These are phyloP conservation scores for Coemansia sp. DNA, from an alignment of 192 early-diverging fungal species.

Conservation along the genomic window DNA sequence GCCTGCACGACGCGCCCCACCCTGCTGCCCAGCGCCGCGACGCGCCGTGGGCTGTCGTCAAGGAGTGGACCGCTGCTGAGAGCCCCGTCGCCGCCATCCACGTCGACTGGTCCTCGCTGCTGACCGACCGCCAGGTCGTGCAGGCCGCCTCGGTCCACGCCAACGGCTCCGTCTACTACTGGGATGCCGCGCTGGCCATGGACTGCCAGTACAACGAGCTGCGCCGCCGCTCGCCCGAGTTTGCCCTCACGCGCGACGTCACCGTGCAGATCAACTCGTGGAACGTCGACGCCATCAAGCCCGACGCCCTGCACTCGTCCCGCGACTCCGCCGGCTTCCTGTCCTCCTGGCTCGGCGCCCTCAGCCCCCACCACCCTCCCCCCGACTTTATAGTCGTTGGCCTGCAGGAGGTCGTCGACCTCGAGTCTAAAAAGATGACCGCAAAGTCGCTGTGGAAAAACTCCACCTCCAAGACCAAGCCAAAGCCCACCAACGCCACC, in stretches of 20 bases:
- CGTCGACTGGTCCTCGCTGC: constrained; percentile 43
- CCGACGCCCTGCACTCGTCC: constrained; percentile 61
- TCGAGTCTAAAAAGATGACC: constrained; percentile 73
- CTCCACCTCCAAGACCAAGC: constrained; percentile 28
- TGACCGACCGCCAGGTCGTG: constrained; percentile 25
- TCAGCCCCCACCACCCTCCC: constrained; percentile 44
- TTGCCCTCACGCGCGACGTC: constrained; percentile 60
- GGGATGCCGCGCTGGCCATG: constrained; percentile 40
- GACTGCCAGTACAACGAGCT: constrained; percentile 57
- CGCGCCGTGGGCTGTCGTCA: constrained; percentile 29
- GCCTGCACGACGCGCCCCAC: not conserved
- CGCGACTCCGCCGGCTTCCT: constrained; percentile 35
- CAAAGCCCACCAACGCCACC: constrained; percentile 4
- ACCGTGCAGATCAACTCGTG: constrained; percentile 81
- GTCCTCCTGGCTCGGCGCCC: constrained; percentile 28
- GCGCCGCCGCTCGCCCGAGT: constrained; percentile 57
- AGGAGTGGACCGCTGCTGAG: constrained; percentile 36
- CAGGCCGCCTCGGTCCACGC: constrained; percentile 44
- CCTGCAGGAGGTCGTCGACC: constrained; percentile 95
- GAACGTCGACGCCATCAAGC: constrained; percentile 92
- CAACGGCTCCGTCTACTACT: constrained; percentile 43
- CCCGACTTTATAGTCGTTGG: constrained; percentile 86
- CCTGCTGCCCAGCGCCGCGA: constrained; percentile 6
- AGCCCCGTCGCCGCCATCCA: constrained; percentile 21
- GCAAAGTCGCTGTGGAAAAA: constrained; percentile 54